A percentile compares a stretch with the other conserved stretches of the same genome.
phyloP scores from a whole-genome alignment of 1,284 basidiomycete genomes.

The Sanghuangporus baumii region DNA sequence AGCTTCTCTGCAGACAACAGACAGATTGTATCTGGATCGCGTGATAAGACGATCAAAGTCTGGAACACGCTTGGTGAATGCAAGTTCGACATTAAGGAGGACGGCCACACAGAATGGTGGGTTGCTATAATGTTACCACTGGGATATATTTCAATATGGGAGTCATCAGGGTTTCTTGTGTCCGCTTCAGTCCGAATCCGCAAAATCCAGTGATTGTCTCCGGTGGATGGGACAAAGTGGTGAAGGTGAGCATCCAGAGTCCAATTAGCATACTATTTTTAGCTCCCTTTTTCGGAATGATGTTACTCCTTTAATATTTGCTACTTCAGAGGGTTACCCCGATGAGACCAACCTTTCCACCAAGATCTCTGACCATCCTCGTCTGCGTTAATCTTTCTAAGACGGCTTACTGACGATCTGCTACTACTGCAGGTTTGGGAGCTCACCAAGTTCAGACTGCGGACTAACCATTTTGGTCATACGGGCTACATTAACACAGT shows the following conservation, averaged over 20 bases:
- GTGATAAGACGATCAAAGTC: slow-evolving; percentile 97
- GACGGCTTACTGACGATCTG: slow-evolving; percentile 17
- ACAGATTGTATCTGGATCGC: slow-evolving; percentile 97
- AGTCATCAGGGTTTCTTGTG: slow-evolving; percentile 86
- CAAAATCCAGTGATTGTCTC: slow-evolving; percentile 98
- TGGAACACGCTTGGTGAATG: slow-evolving; percentile 99
- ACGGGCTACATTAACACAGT: slow-evolving; percentile 99
- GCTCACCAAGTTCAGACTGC: slow-evolving; percentile 99
- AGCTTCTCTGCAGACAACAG: slow-evolving; percentile 97
- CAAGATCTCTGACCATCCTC: slow-evolving; percentile 63
- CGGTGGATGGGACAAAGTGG: slow-evolving; percentile 99
- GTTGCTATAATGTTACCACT: slow-evolving; percentile 22
- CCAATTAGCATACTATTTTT: slow-evolving; percentile 3
- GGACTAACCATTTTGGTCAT: slow-evolving; percentile 99
- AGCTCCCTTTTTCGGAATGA: slow-evolving; percentile 31
- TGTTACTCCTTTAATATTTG: slow-evolving; percentile 61
- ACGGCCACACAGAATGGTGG: slow-evolving; percentile 94
- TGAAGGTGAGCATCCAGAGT: slow-evolving; percentile 73
- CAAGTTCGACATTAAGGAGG: slow-evolving; percentile 99
- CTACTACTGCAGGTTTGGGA: slow-evolving; percentile 92
- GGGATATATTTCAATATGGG: background rate
- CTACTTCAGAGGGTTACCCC: slow-evolving; percentile 76
- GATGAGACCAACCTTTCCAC: slow-evolving; percentile 69
- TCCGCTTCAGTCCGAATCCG: slow-evolving; percentile 99
- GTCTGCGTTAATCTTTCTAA: slow-evolving; percentile 1